Percentiles rank a stretch among this genome's conserved stretches.
These are phyloP conservation scores for Hansenula anomala DNA, from an alignment of 1,139 yeast genomes.

Conservation along the genomic window DNA sequence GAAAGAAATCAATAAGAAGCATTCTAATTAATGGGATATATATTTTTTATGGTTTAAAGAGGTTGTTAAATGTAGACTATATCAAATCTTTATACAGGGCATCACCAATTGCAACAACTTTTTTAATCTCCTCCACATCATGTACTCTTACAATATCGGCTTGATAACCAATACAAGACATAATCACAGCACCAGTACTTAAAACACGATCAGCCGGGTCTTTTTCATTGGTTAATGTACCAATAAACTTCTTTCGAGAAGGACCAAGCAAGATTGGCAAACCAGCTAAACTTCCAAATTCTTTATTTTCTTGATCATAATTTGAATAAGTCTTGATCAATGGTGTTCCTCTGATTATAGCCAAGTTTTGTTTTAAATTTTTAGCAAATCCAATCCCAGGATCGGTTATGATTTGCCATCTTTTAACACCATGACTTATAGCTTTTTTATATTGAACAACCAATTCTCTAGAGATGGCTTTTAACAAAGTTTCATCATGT, in stretches of 20 bases:
- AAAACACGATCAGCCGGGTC: constrained; percentile 56
- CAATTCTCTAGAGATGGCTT: constrained; percentile 63
- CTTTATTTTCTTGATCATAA: constrained; percentile 21
- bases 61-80: too few relatives aligned
- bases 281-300: constrained; percentile 27
- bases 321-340: constrained; percentile 49
- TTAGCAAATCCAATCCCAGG: constrained; percentile 98
- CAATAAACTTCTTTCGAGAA: constrained; percentile 83
- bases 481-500: constrained; percentile 31
- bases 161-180: constrained; percentile 69
- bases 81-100: constrained; percentile 53
- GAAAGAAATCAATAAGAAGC: too few relatives aligned
- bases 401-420: constrained; percentile 91
- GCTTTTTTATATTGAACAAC: constrained; percentile 54
- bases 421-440: constrained; percentile 54
- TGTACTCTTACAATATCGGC: constrained; percentile 88
- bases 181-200: constrained; percentile 75
- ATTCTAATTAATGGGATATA: too few relatives aligned
- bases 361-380: constrained; percentile 59
- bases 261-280: constrained; percentile 80
- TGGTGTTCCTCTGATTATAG: constrained; percentile 54
- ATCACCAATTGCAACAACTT: constrained; percentile 69
- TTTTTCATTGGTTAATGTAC: constrained; percentile 49
- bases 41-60: too few relatives aligned
- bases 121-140: constrained; percentile 64